Conservation (phyloP, 1,284 basidiomycete genomes). For the Farysia itapuensis region DNA sequence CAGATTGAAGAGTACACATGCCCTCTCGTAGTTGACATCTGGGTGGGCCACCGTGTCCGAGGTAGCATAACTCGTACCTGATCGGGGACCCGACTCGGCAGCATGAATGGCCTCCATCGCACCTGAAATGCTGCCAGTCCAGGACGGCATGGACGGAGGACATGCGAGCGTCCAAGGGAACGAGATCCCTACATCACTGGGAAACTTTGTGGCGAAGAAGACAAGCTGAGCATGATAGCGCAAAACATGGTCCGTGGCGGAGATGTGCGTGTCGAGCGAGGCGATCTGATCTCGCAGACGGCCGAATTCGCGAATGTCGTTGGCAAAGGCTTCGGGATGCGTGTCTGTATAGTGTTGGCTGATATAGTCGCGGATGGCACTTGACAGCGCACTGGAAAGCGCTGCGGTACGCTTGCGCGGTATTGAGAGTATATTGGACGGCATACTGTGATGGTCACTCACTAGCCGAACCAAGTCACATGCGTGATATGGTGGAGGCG, state of each 20-base stretch:
- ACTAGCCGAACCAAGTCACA: no score
- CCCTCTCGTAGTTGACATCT: slow-evolving; percentile 41
- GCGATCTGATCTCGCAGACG: slow-evolving; percentile 65
- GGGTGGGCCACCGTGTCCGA: slow-evolving; percentile 41
- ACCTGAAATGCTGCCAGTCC: slow-evolving; percentile 25
- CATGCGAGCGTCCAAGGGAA: slow-evolving; percentile 52
- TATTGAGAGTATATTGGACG: slow-evolving; percentile 49
- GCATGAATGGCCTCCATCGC: slow-evolving; percentile 33
- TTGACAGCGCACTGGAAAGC: slow-evolving; percentile 24
- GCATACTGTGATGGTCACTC: no score
- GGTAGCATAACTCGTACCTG: slow-evolving; percentile 22
- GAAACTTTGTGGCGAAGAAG: slow-evolving; percentile 74
- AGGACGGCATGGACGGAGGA: slow-evolving; percentile 31
- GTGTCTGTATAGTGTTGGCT: slow-evolving; percentile 69
- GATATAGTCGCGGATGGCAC: slow-evolving; percentile 71
- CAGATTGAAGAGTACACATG: slow-evolving; percentile 40
- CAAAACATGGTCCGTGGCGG: slow-evolving; percentile 13
- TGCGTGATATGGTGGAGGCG: no score
- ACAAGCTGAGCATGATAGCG: slow-evolving; percentile 84
- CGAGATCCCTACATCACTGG: slow-evolving; percentile 63
- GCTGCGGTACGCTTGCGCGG: slow-evolving; percentile 41
- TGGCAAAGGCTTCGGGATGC: slow-evolving; percentile 85
- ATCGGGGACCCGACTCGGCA: slow-evolving; percentile 15
- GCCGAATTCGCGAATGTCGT: slow-evolving; percentile 75
- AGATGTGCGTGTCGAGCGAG: slow-evolving; percentile 66